Evolutionary conservation across 768 basidiomycete genomes (phyloP).

Genomic region (Termitomyces sp.): DNA sequence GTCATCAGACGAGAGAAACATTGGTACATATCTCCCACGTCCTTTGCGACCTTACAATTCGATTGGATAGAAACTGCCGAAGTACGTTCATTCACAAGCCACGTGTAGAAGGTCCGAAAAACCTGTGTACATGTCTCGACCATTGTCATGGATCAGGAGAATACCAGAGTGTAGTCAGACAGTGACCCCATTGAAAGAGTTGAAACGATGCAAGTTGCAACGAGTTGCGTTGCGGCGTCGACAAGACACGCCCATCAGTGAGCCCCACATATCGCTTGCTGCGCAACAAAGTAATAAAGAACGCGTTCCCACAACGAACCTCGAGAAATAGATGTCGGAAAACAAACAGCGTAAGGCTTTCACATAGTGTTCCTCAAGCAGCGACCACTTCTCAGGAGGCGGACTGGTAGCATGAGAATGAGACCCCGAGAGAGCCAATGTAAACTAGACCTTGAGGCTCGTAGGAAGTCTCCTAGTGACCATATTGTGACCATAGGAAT

Average conservation of each 20-base stretch:
- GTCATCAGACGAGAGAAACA: neutral
- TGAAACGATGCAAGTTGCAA: neutral
- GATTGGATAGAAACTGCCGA: too few species aligned
- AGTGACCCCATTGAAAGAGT: neutral
- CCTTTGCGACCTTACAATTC: neutral
- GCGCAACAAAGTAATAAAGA: neutral
- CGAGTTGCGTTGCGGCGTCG: neutral
- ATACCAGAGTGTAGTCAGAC: neutral
- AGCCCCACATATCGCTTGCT: neutral
- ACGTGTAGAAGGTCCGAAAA: too few species aligned
- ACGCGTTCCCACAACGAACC: neutral
- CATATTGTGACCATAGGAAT: too few species aligned
- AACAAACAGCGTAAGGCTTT: neutral
- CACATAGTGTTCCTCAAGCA: too few species aligned
- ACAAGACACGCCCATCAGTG: neutral
- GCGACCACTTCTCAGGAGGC: neutral
- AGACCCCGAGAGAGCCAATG: neutral
- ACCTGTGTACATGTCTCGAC: too few species aligned
- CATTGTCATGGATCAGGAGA: neutral
- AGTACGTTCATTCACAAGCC: neutral
- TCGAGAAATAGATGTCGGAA: too few species aligned
- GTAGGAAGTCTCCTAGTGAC: neutral
- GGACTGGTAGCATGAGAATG: neutral
- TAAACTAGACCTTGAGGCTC: too few species aligned
- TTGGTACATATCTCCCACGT: neutral